These are phyloP conservation scores for Lentinula raphanica DNA, from an alignment of 768 basidiomycete genomes.

Conservation along the genomic window DNA sequence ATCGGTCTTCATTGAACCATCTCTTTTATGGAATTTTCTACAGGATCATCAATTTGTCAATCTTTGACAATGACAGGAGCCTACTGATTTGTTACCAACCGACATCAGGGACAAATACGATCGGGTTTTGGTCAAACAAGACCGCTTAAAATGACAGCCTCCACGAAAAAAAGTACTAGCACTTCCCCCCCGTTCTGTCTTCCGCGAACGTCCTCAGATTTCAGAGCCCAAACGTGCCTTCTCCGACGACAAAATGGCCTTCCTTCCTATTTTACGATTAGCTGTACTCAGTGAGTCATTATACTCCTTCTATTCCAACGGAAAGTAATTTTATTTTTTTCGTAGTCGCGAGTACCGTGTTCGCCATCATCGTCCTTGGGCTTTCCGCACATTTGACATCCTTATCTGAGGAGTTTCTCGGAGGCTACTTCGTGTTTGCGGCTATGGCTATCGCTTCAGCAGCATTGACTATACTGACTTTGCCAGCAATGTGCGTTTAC, in stretches of 20 bases:
- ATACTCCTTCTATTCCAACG: background rate
- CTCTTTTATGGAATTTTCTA: background rate
- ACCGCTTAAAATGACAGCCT: background rate
- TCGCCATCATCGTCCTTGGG: slow-evolving; percentile 24
- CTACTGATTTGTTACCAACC: background rate
- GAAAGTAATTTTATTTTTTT: background rate
- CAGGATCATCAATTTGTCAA: background rate
- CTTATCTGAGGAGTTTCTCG: slow-evolving; percentile 3
- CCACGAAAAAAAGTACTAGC: background rate
- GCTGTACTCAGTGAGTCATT: slow-evolving; percentile 10
- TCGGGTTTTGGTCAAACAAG: background rate
- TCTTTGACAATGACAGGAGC: background rate
- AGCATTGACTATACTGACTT: slow-evolving; percentile 6
- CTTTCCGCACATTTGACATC: slow-evolving; percentile 10
- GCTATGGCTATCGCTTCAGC: slow-evolving; percentile 10
- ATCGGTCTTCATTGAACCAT: too few relatives aligned
- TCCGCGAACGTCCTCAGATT: background rate
- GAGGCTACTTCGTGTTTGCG: slow-evolving; percentile 6
- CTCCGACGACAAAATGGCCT: slow-evolving; percentile 8
- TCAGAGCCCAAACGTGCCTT: too few relatives aligned
- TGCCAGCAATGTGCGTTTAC: slow-evolving; percentile 8
- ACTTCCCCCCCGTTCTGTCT: background rate
- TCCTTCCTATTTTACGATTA: slow-evolving; percentile 14
- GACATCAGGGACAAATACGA: background rate
- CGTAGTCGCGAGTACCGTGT: slow-evolving; percentile 8